These are phyloP conservation scores for Trichoderma lentiforme DNA, from an alignment of 2,329 filamentous ascomycete genomes.

Conservation along the genomic window DNA sequence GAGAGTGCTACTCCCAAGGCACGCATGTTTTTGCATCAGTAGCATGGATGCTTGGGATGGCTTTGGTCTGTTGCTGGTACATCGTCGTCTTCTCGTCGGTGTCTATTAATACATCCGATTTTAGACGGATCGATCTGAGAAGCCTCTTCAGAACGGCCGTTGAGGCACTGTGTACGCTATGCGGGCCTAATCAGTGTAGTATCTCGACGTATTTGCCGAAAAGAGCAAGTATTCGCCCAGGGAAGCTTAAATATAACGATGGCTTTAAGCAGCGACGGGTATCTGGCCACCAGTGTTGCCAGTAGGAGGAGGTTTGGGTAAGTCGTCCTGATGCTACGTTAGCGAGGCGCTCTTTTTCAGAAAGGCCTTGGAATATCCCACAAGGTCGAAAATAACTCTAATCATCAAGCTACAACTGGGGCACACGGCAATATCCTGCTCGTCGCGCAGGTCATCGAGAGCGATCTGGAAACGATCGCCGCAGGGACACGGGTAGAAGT, in stretches of 20 bases:
- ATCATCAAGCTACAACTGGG: conserved; percentile 98
- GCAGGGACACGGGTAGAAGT: conserved; percentile 95
- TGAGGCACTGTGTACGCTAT: neutral
- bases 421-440: conserved; percentile 92
- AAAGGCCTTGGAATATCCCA: conserved; percentile 40
- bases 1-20: neutral
- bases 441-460: conserved; percentile 79
- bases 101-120: neutral
- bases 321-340: conserved; percentile 37
- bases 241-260: neutral
- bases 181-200: neutral
- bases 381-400: conserved; percentile 83
- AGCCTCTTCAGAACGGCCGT: neutral
- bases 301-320: conserved; percentile 39
- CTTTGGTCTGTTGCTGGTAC: neutral
- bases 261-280: conserved; percentile 39
- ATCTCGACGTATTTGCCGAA: neutral
- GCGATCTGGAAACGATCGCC: conserved; percentile 94
- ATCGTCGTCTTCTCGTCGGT: neutral
- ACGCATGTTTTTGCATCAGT: neutral
- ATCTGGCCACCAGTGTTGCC: conserved; percentile 35
- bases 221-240: neutral
- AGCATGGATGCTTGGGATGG: neutral
- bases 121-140: neutral
- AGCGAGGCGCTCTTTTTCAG: neutral